phyloP scores from a whole-genome alignment of 148 eudicot genomes.

The Arbutus unedo region DNA sequence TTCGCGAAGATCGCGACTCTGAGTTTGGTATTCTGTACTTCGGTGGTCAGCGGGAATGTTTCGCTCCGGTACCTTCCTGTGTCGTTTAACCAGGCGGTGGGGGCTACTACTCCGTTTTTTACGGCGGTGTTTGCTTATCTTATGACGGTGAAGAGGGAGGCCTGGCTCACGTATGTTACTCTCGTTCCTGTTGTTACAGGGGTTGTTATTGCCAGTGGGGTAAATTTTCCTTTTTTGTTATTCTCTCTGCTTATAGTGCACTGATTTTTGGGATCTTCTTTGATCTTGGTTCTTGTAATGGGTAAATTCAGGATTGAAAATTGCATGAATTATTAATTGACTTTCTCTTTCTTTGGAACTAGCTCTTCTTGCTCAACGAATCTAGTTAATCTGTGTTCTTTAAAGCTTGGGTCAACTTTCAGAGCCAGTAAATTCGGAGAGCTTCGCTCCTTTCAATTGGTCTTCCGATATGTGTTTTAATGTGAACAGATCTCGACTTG shows the following conservation, averaged over 20 bases:
- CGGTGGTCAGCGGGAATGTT: slow-evolving; percentile 77
- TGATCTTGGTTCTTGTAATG: background rate
- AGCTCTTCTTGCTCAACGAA: background rate
- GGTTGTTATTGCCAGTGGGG: slow-evolving; percentile 87
- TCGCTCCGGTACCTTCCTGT: slow-evolving; percentile 73
- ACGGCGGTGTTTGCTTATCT: slow-evolving; percentile 74
- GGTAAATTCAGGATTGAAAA: no score
- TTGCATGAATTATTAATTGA: no score
- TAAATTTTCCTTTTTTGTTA: slow-evolving; percentile 14
- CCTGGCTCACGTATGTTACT: slow-evolving; percentile 61
- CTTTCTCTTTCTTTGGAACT: no score
- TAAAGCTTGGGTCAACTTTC: background rate
- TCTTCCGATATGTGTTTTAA: no score
- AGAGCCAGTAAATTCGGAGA: background rate
- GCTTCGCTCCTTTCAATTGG: background rate
- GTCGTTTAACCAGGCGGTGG: slow-evolving; percentile 75
- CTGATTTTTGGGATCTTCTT: background rate
- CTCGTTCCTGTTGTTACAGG: slow-evolving; percentile 81
- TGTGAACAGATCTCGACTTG: no score
- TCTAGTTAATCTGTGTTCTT: background rate
- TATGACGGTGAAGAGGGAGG: slow-evolving; percentile 68
- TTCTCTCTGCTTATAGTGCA: background rate
- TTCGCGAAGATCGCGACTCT: slow-evolving; percentile 58
- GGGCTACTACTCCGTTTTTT: slow-evolving; percentile 83
- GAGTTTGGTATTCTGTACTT: slow-evolving; percentile 60